A percentile compares a stretch with the other conserved stretches of the same genome.
Conservation (phyloP, 768 basidiomycete species). For the Pisolithus tinctorius region DNA sequence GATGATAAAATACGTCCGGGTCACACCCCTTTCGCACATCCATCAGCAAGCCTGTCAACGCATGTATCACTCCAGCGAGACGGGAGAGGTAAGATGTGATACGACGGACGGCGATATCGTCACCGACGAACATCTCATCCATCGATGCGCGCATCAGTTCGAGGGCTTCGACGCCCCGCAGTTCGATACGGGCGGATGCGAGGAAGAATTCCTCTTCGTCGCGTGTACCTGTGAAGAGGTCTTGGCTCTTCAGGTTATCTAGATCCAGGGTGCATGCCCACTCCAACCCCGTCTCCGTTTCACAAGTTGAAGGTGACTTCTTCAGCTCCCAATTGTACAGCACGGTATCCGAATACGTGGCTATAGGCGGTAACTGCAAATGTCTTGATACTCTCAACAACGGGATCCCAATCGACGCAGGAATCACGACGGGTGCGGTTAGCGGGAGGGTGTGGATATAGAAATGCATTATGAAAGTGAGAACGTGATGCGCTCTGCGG, state of each 20-base stretch:
- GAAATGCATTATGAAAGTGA: constrained; percentile 69
- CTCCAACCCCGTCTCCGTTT: too few relatives aligned
- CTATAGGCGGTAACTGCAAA: constrained; percentile 77
- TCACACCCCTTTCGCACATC: constrained; percentile 64
- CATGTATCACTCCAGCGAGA: constrained; percentile 60
- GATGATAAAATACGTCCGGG: constrained; percentile 28
- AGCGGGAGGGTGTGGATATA: constrained; percentile 64
- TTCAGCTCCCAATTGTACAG: constrained; percentile 73
- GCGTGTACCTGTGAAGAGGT: constrained; percentile 67
- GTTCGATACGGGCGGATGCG: constrained; percentile 39
- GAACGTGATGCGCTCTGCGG: constrained; percentile 66
- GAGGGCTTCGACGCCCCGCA: background rate
- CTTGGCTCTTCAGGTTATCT: constrained; percentile 56
- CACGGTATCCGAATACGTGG: constrained; percentile 89
- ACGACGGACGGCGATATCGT: constrained; percentile 56
- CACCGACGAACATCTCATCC: constrained; percentile 39
- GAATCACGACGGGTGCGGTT: constrained; percentile 52
- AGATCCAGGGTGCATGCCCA: constrained; percentile 11
- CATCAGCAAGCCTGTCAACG: constrained; percentile 54
- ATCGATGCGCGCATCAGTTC: background rate
- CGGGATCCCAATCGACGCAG: constrained; percentile 64
- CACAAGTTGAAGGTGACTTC: constrained; percentile 24
- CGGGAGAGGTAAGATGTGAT: constrained; percentile 56
- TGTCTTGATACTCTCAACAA: constrained; percentile 61
- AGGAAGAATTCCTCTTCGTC: constrained; percentile 90